A percentile compares a stretch with the other conserved stretches of the same genome.
Evolutionary conservation across 2,329 filamentous ascomycete genomes (phyloP).

Genomic region (Chlorencoelia australis): DNA sequence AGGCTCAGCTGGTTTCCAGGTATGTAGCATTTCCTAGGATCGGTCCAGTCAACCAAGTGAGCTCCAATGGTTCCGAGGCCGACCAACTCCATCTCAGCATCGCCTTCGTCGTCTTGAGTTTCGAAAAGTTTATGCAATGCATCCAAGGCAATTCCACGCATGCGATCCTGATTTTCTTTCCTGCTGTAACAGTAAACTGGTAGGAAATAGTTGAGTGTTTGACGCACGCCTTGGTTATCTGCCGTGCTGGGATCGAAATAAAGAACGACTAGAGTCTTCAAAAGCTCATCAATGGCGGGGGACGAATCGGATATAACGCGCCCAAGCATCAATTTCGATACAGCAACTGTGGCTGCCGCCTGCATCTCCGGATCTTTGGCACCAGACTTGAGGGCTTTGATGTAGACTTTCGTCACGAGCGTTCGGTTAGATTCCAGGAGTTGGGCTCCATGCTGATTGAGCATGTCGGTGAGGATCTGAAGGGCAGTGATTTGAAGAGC

Average conservation of each 20-base stretch:
- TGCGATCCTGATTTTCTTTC: slow-evolving; percentile 69
- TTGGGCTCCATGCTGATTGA: slow-evolving; percentile 78
- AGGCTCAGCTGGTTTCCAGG: slow-evolving; percentile 34
- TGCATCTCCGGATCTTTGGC: slow-evolving; percentile 64
- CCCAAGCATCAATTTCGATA: slow-evolving; percentile 78
- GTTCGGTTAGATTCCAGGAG: slow-evolving; percentile 58
- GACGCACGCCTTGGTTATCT: slow-evolving; percentile 70
- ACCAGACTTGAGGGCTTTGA: slow-evolving; percentile 67
- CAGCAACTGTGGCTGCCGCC: slow-evolving; percentile 67
- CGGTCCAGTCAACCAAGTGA: slow-evolving; percentile 89
- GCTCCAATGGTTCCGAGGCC: slow-evolving; percentile 67
- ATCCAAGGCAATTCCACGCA: slow-evolving; percentile 64
- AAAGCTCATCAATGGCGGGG: slow-evolving; percentile 59
- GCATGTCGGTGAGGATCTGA: slow-evolving; percentile 86
- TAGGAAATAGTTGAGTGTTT: slow-evolving; percentile 86
- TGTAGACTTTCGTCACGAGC: slow-evolving; percentile 68
- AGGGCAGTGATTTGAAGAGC: slow-evolving; percentile 81
- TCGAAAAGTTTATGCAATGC: slow-evolving; percentile 68
- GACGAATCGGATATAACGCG: slow-evolving; percentile 58
- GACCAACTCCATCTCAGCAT: slow-evolving; percentile 70
- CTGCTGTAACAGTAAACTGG: slow-evolving; percentile 89
- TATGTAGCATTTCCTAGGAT: slow-evolving; percentile 68
- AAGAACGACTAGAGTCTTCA: slow-evolving; percentile 72
- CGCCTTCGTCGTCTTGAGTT: slow-evolving; percentile 63
- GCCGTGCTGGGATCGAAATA: slow-evolving; percentile 84